Percentiles rank a stretch among this genome's conserved stretches.
Evolutionary conservation across 306 rosid species (phyloP).

Genomic region (Gastrolobium bilobum): DNA sequence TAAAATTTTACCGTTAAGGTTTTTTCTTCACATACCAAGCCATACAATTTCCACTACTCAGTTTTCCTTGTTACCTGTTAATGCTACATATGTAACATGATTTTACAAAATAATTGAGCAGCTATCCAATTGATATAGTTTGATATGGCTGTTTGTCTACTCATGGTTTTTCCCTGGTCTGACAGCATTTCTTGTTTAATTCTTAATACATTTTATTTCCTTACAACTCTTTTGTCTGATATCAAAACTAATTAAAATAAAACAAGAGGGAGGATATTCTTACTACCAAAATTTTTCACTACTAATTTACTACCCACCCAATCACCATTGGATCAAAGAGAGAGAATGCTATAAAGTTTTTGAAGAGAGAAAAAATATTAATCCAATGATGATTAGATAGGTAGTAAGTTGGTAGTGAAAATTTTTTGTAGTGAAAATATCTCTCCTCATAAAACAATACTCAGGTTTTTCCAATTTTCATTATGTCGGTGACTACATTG

Average conservation of each 20-base stretch:
- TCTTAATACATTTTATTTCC: not conserved
- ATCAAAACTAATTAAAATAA: conserved; percentile 19
- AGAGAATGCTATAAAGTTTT: too few relatives aligned
- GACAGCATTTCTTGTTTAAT: not conserved
- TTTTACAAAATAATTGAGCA: conserved; percentile 40
- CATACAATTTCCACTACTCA: conserved; percentile 31
- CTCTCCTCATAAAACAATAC: too few relatives aligned
- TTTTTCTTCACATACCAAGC: conserved; percentile 43
- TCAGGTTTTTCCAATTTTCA: conserved; percentile 17
- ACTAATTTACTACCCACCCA: too few relatives aligned
- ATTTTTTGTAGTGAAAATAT: too few relatives aligned
- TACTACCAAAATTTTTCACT: too few relatives aligned
- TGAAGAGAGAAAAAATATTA: too few relatives aligned
- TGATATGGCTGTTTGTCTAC: not conserved
- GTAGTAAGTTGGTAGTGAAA: too few relatives aligned
- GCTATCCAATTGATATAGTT: conserved; percentile 32
- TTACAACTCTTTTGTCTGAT: not conserved
- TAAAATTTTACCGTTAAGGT: conserved; percentile 27
- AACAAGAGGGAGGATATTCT: too few relatives aligned
- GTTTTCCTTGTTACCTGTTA: conserved; percentile 37
- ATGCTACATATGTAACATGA: conserved; percentile 39
- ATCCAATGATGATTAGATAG: too few relatives aligned
- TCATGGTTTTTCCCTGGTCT: conserved; percentile 7
- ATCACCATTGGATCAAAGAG: too few relatives aligned
- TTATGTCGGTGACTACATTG: not conserved